These are phyloP conservation scores for Calonectria honghensis DNA, from an alignment of 2,329 filamentous ascomycete species.

Conservation along the genomic window DNA sequence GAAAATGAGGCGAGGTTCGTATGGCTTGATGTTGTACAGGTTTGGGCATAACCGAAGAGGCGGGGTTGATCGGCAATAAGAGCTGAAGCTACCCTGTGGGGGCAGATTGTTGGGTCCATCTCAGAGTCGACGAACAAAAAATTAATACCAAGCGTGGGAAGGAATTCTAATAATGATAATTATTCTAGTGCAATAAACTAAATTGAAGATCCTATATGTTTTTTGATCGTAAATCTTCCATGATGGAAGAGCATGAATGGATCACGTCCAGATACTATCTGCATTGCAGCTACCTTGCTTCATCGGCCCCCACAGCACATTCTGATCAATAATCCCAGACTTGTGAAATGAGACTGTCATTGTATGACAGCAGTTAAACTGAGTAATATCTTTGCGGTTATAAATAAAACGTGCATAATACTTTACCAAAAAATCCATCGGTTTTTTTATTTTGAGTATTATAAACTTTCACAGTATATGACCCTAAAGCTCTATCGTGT, in stretches of 20 bases:
- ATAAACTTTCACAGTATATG: neutral
- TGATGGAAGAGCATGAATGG: neutral
- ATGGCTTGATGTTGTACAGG: neutral
- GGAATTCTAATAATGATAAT: neutral
- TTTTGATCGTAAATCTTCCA: neutral
- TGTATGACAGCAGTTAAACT: neutral
- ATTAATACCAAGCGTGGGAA: too few species aligned
- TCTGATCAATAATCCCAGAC: neutral
- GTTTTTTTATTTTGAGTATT: neutral
- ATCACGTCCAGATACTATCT: neutral
- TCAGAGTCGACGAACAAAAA: neutral
- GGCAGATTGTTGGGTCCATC: neutral
- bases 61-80: constrained; percentile 34
- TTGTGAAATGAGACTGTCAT: neutral
- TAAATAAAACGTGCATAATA: neutral
- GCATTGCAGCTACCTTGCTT: neutral
- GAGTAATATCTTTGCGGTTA: neutral
- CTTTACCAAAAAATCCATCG: neutral
- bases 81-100: constrained; percentile 16
- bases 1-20: neutral
- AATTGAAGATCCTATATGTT: neutral
- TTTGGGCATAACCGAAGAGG: constrained; percentile 19
- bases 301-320: neutral
- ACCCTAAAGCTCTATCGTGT: neutral
- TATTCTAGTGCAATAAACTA: neutral